Conservation (phyloP, 768 basidiomycete genomes). For the Sistotremastrum niveocremeum region DNA sequence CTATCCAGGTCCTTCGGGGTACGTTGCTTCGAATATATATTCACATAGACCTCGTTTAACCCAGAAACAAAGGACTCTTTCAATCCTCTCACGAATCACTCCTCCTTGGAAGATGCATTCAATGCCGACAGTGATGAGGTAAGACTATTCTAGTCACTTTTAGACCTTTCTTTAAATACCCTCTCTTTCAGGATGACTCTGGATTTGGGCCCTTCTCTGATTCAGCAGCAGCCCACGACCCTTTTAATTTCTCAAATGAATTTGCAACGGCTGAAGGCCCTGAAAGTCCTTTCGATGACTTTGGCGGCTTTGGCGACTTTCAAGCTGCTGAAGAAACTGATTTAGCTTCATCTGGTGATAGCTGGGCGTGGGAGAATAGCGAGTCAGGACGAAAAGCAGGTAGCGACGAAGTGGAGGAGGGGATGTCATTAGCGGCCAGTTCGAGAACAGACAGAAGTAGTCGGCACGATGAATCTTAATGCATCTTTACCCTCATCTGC, state of each 20-base stretch:
- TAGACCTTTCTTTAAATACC: neutral
- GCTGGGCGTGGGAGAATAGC: no score
- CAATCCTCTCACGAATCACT: neutral
- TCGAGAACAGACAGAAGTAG: no score
- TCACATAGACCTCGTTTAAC: no score
- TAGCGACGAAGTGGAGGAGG: no score
- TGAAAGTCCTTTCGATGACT: conserved; percentile 51
- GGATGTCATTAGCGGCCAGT: no score
- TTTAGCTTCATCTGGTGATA: no score
- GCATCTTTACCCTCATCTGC: no score
- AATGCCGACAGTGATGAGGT: conserved; percentile 26
- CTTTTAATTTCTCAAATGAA: conserved; percentile 35
- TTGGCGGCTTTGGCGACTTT: conserved; percentile 65
- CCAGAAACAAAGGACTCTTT: conserved; percentile 17
- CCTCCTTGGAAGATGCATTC: conserved; percentile 36
- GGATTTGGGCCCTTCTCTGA: conserved; percentile 77
- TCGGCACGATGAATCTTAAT: no score
- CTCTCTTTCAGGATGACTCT: conserved; percentile 29
- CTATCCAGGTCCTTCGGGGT: no score
- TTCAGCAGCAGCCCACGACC: conserved; percentile 34
- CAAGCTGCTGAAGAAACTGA: conserved; percentile 32
- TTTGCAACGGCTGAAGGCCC: conserved; percentile 51
- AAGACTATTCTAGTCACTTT: conserved; percentile 35
- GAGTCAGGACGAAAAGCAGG: no score
- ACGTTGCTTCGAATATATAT: no score